Evolutionary conservation across 2,329 filamentous ascomycete genomes (phyloP), one percentile per base, ranked within the genome.

Genomic region (Phyllosticta citriasiana): DNA sequence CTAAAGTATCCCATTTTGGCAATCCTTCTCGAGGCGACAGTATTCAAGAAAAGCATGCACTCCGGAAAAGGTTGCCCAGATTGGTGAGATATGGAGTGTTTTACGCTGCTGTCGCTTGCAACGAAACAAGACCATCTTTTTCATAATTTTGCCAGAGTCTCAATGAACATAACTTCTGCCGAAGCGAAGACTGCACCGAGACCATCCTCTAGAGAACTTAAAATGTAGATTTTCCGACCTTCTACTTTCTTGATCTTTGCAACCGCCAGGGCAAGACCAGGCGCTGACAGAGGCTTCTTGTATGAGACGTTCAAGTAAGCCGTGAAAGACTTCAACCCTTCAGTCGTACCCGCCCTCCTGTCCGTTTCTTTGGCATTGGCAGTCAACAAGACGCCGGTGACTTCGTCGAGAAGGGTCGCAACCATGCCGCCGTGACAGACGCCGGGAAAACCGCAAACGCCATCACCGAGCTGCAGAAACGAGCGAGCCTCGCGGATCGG

Each of bases 391-490:
- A 79, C 72, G 0, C 83, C 82, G 68, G 82, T 79, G 5, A 75
- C 71, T 67, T 87, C 84, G 66, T 87, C 84, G 24, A 87, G 68
- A n/a, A 87, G 68, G 0, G 80, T 78, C 8, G 78, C 78, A 6
- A 82, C 77, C 30, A 86, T 77, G 1, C 84, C 84, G 22, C 84
- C 84, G 67, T 87, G 84, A 9, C 77, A 72, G 6, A 82, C 74
- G 2, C 74, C 70, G 1, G 79, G 72, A 65, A 80, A 80, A 2
- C 84, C 84, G 64, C 83, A 82, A 60, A 86, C 65, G 19, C 78
- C 79, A 10, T 73, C 66, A 1, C 81, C 83, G 1, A 86, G 27
- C n/a, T 73, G 71, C 57, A 77, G 65, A 7, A 80, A 67, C 1
- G 71, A 72, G 33, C 64, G 66, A n/a, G 77, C 67, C 65, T 77